These are phyloP conservation scores for Phytophthora fragariae DNA, from an alignment of 352 stramenopile genomes.

Conservation along the genomic window DNA sequence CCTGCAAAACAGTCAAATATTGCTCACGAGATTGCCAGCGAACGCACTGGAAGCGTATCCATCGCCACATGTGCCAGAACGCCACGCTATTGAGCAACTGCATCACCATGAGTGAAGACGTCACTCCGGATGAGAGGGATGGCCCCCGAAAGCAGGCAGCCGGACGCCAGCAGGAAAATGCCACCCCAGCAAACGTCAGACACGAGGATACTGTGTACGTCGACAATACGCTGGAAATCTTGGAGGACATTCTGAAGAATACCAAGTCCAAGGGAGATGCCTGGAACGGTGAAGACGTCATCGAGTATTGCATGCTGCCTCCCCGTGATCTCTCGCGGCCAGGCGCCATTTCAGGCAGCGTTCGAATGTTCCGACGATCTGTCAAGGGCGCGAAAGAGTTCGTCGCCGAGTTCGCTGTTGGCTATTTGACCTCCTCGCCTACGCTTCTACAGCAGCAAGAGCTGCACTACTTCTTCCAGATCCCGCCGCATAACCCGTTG, in stretches of 20 bases:
- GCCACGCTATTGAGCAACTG: slow-evolving; percentile 31
- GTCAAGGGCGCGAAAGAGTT: slow-evolving; percentile 12
- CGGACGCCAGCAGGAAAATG: slow-evolving; percentile 2
- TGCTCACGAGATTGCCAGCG: slow-evolving; percentile 43
- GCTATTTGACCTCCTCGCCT: slow-evolving; percentile 31
- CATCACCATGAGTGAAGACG: slow-evolving; percentile 32
- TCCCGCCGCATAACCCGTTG: slow-evolving; percentile 41
- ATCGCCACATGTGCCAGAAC: slow-evolving; percentile 41
- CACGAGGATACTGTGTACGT: slow-evolving; percentile 22
- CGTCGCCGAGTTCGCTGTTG: slow-evolving; percentile 32
- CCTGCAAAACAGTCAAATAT: slow-evolving; percentile 41
- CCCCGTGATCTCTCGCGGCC: slow-evolving; percentile 13
- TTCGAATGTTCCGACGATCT: slow-evolving; percentile 29
- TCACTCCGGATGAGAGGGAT: slow-evolving; percentile 27
- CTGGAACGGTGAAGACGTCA: neutral
- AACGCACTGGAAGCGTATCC: slow-evolving; percentile 44
- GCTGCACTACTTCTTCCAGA: slow-evolving; percentile 44
- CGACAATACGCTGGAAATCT: slow-evolving; percentile 32
- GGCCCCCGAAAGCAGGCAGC: neutral
- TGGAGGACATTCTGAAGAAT: slow-evolving; percentile 31
- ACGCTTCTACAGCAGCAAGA: slow-evolving; percentile 34
- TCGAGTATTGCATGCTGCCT: slow-evolving; percentile 42
- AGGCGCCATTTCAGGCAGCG: slow-evolving; percentile 23
- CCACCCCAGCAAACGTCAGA: neutral
- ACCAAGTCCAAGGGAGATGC: slow-evolving; percentile 4